Conservation (phyloP, 768 basidiomycete species). For the Naganishia onofrii region DNA sequence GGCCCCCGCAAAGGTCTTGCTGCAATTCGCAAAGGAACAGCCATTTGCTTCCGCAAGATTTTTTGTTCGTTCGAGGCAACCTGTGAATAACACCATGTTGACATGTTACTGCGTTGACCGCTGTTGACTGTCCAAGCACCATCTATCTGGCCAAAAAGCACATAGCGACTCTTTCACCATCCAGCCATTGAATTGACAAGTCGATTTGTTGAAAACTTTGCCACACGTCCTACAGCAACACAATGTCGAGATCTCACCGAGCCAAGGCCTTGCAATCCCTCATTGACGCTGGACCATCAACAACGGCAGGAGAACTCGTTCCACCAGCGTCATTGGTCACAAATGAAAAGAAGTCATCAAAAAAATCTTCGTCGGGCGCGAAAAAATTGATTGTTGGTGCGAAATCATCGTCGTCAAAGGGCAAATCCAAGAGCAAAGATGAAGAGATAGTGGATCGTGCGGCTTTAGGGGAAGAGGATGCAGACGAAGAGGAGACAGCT, state of each 20-base stretch:
- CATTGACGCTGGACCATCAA: conserved; percentile 46
- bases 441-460: conserved; percentile 26
- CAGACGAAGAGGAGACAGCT: conserved; percentile 25
- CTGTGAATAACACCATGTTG: neutral
- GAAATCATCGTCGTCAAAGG: conserved; percentile 17
- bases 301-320: conserved; percentile 38
- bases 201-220: neutral
- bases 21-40: neutral
- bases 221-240: neutral
- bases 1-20: neutral
- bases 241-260: conserved; percentile 51
- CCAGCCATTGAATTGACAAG: neutral
- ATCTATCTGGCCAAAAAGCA: neutral
- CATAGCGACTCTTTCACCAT: neutral
- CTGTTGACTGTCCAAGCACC: neutral
- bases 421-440: conserved; percentile 9
- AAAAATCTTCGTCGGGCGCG: conserved; percentile 25
- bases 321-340: conserved; percentile 32
- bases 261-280: conserved; percentile 50
- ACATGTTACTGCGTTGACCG: neutral
- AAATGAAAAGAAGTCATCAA: conserved; percentile 32
- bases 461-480: conserved; percentile 25
- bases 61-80: neutral
- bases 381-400: conserved; percentile 24
- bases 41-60: neutral